Evolutionary conservation across 176 grass and related monocot genomes (phyloP).

Genomic region (Saccharum spontaneum): DNA sequence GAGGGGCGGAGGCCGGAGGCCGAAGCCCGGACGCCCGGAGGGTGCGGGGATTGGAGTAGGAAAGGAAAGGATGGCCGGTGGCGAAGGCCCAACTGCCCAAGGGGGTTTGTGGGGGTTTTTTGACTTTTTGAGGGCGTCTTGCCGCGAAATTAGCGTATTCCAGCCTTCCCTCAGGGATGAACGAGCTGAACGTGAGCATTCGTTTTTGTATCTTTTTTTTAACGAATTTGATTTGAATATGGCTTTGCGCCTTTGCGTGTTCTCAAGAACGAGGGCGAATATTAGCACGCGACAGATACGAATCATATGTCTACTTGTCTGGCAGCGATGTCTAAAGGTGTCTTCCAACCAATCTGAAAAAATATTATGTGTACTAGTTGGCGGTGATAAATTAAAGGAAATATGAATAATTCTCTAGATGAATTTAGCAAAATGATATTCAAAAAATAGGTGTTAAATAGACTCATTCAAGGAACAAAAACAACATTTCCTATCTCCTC

Average conservation of each 20-base stretch:
- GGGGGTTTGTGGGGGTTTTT: slow-evolving; percentile 34
- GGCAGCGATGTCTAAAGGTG: background rate
- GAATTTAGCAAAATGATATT: too few species aligned
- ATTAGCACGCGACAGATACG: background rate
- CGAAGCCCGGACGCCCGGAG: background rate
- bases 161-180: background rate
- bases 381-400: too few species aligned
- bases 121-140: background rate
- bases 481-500: too few species aligned
- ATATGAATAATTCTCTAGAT: too few species aligned
- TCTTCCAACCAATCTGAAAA: too few species aligned
- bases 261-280: background rate
- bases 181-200: background rate
- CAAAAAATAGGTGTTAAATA: too few species aligned
- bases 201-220: background rate
- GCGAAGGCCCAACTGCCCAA: background rate
- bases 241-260: background rate
- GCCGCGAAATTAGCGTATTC: background rate
- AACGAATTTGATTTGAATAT: background rate
- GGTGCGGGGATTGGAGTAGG: background rate
- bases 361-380: too few species aligned
- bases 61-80: background rate
- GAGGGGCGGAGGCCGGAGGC: background rate
- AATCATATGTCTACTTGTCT: background rate
- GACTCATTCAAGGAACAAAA: too few species aligned